Conservation (phyloP, 257 asterid species). For the Schizonepeta tenuifolia region DNA sequence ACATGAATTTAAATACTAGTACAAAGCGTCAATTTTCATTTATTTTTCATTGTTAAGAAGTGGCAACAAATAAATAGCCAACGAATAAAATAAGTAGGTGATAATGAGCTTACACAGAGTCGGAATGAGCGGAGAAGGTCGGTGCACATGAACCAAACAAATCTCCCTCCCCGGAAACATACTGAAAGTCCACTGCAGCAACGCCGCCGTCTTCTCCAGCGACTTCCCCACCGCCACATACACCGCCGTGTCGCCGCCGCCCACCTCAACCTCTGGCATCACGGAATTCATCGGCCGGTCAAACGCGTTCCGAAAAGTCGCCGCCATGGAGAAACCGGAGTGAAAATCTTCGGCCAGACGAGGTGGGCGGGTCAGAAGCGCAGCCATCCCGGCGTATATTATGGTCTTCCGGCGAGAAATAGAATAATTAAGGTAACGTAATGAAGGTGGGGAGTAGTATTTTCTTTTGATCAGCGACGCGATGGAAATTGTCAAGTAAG, state of each 20-base stretch:
- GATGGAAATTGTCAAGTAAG: constrained; percentile 23
- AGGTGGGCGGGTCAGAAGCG: constrained; percentile 32
- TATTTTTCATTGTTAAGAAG: too few relatives aligned
- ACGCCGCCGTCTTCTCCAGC: constrained; percentile 53
- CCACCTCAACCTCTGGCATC: constrained; percentile 34
- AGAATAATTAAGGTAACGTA: background rate
- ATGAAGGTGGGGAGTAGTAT: background rate
- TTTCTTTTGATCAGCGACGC: background rate
- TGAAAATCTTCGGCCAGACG: constrained; percentile 24
- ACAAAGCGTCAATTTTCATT: background rate
- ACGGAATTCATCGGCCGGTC: too few relatives aligned
- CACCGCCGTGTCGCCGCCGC: constrained; percentile 49
- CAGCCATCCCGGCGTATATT: constrained; percentile 34
- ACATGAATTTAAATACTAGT: background rate
- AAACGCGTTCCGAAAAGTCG: constrained; percentile 19
- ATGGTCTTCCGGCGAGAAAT: constrained; percentile 7
- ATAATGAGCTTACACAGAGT: constrained; percentile 61
- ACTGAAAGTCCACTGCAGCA: constrained; percentile 67
- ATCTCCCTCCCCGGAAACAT: constrained; percentile 53
- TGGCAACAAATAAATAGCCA: background rate
- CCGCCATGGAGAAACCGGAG: constrained; percentile 30
- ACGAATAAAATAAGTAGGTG: background rate
- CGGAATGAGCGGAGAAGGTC: constrained; percentile 75
- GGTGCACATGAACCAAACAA: constrained; percentile 79
- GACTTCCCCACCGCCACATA: constrained; percentile 80